Evolutionary conservation across 805 yeast species (phyloP).

Genomic region (Candida maltosa): DNA sequence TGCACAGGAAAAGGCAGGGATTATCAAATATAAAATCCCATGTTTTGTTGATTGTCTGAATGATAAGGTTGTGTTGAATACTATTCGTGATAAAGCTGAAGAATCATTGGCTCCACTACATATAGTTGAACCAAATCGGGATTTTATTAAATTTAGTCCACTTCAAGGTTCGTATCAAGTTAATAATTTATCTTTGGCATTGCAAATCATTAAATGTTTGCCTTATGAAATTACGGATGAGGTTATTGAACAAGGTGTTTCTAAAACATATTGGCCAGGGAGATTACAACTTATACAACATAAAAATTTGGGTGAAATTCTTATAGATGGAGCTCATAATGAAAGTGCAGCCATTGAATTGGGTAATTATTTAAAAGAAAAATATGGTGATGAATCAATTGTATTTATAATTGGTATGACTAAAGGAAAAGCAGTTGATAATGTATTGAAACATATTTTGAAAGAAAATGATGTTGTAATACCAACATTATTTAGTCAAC

Average conservation of each 20-base stretch:
- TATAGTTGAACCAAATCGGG: conserved; percentile 13
- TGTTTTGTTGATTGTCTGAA: conserved; percentile 75
- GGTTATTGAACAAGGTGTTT: conserved; percentile 49
- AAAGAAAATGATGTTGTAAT: conserved; percentile 52
- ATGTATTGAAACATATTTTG: conserved; percentile 51
- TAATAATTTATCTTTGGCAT: conserved; percentile 66
- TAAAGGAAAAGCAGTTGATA: conserved; percentile 58
- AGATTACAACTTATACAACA: conserved; percentile 54
- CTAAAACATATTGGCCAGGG: conserved; percentile 77
- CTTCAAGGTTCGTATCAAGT: conserved; percentile 72
- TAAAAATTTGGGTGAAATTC: conserved; percentile 24
- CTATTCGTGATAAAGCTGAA: conserved; percentile 37
- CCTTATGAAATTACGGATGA: conserved; percentile 25
- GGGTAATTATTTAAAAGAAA: conserved; percentile 43
- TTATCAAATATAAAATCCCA: conserved; percentile 59
- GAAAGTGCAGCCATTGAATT: conserved; percentile 78
- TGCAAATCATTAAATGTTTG: conserved; percentile 47
- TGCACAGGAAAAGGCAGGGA: conserved; percentile 84
- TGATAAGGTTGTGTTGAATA: conserved; percentile 44
- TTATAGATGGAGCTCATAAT: conserved; percentile 94
- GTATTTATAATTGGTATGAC: conserved; percentile 75
- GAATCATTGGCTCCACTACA: conserved; percentile 23
- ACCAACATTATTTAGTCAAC: conserved; percentile 61
- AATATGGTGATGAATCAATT: conserved; percentile 25
- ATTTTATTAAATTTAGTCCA: conserved; percentile 38